A percentile compares a stretch with the other conserved stretches of the same genome.
Conservation (phyloP, 1,284 basidiomycete genomes). For the Fomitopsis betulina region DNA sequence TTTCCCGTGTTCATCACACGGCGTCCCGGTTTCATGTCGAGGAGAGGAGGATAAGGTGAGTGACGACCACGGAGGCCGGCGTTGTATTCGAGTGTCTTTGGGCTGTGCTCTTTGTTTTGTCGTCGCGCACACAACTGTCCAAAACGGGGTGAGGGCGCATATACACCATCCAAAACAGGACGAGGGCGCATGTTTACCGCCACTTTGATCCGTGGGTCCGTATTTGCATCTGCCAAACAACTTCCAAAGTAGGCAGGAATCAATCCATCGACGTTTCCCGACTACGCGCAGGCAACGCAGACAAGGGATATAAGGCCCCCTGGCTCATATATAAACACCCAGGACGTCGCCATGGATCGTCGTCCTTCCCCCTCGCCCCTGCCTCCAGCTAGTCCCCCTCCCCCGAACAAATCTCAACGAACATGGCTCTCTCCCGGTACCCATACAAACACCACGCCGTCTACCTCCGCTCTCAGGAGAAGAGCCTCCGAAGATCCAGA, state of each 20-base stretch:
- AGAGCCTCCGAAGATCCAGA: conserved; percentile 2
- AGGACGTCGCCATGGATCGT: not conserved
- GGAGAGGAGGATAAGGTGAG: not conserved
- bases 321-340: not conserved
- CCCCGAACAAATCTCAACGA: not conserved
- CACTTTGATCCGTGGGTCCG: conserved; percentile 9
- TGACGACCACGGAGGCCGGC: not conserved
- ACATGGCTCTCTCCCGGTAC: not conserved
- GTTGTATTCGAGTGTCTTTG: not conserved
- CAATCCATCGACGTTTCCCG: not conserved
- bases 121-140: conserved; percentile 2
- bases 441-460: not conserved
- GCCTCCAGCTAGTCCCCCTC: not conserved
- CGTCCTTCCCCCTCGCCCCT: not conserved
- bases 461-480: not conserved
- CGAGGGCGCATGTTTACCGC: conserved; percentile 2
- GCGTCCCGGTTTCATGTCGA: not conserved
- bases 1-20: not conserved
- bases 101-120: not conserved
- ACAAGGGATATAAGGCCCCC: not conserved
- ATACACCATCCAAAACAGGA: not conserved
- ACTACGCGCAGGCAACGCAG: not conserved
- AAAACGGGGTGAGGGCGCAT: not conserved
- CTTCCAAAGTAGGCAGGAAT: conserved; percentile 6
- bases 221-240: conserved; percentile 9